phyloP scores from a whole-genome alignment of 1,284 basidiomycete genomes.

The Austroboletus niveus region DNA sequence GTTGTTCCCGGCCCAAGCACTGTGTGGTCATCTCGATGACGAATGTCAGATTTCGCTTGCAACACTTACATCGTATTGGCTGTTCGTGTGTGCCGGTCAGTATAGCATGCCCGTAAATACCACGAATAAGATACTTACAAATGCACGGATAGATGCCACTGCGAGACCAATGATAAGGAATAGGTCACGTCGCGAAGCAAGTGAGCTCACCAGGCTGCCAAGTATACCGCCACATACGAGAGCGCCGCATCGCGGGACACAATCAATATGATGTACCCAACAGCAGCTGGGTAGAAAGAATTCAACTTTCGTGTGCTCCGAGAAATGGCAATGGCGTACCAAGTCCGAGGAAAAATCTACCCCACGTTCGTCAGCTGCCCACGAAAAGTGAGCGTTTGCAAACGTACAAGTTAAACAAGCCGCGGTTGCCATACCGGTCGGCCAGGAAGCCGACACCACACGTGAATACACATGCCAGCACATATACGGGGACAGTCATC shows the following conservation, averaged over 20 bases:
- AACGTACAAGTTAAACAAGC: conserved; percentile 61
- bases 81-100: conserved; percentile 18
- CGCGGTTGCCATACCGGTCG: conserved; percentile 58
- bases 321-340: conserved; percentile 32
- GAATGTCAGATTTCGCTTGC: no score
- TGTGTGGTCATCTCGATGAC: conserved; percentile 17
- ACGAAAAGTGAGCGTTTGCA: neutral
- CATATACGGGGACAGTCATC: conserved; percentile 68
- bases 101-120: no score
- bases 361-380: neutral
- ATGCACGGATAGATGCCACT: conserved; percentile 74
- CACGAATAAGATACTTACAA: conserved; percentile 41
- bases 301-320: neutral
- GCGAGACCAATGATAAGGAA: conserved; percentile 8
- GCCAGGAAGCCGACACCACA: conserved; percentile 62
- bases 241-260: conserved; percentile 57
- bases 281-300: conserved; percentile 34
- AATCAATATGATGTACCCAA: conserved; percentile 71
- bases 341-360: conserved; percentile 35
- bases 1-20: conserved; percentile 71
- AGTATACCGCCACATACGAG: conserved; percentile 68
- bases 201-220: conserved; percentile 57
- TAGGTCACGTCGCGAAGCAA: neutral
- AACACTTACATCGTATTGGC: conserved; percentile 60
- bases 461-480: conserved; percentile 62